Percentiles rank a stretch among this genome's conserved stretches.
These are phyloP conservation scores for Mycena vitilis DNA, from an alignment of 768 basidiomycete species.

Conservation along the genomic window DNA sequence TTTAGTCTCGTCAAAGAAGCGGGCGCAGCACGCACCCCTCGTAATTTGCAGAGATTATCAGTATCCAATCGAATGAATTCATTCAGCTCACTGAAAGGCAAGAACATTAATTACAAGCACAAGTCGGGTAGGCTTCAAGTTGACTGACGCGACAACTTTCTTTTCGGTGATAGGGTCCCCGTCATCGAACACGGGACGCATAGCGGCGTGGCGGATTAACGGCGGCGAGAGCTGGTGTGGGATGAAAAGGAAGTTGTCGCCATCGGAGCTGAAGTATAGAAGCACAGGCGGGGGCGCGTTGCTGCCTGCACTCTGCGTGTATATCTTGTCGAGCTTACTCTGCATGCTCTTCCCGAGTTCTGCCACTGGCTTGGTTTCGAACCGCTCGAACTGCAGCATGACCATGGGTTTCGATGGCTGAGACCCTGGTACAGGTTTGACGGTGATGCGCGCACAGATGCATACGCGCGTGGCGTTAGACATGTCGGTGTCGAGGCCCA, in stretches of 20 bases:
- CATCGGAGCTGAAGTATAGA: constrained; percentile 26
- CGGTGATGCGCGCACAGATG: constrained; percentile 19
- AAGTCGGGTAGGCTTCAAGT: neutral
- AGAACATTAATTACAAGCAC: neutral
- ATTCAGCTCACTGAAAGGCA: constrained; percentile 14
- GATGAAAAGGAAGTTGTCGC: constrained; percentile 23
- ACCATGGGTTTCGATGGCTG: neutral
- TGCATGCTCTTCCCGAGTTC: constrained; percentile 10
- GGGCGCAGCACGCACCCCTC: constrained; percentile 12
- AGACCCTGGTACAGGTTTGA: neutral
- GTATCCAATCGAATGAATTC: constrained; percentile 20
- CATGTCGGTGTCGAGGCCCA: constrained; percentile 6
- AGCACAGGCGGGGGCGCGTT: constrained; percentile 3
- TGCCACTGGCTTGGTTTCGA: constrained; percentile 16
- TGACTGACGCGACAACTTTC: constrained; percentile 18
- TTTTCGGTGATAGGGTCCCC: constrained; percentile 1
- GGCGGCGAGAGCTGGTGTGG: constrained; percentile 3
- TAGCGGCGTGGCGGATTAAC: neutral
- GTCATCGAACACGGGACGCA: constrained; percentile 20
- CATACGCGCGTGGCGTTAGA: constrained; percentile 17
- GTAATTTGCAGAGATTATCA: constrained; percentile 13
- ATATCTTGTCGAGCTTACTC: neutral
- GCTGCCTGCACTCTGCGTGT: neutral
- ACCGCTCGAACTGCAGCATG: constrained; percentile 28
- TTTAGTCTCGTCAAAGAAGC: neutral